Conservation (phyloP, 768 basidiomycete genomes). For the Harrya chromipes region DNA sequence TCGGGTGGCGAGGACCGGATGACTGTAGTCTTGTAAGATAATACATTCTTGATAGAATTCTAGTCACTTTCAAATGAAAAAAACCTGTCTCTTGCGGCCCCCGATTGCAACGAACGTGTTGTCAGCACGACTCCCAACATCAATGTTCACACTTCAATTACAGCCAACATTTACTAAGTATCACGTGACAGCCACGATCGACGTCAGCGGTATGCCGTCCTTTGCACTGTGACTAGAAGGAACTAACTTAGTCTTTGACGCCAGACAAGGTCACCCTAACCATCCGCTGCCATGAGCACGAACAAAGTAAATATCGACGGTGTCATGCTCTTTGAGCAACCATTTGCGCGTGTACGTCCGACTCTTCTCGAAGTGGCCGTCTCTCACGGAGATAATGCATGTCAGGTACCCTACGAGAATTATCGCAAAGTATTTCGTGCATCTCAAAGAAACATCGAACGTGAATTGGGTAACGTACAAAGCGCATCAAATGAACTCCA, state of each 20-base stretch:
- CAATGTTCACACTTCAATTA: neutral
- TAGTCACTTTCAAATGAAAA: conserved; percentile 4
- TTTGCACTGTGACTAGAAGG: no score
- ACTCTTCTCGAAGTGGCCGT: neutral
- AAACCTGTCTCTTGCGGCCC: conserved; percentile 5
- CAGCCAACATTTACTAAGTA: neutral
- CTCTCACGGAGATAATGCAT: conserved; percentile 10
- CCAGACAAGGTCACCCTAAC: conserved; percentile 7
- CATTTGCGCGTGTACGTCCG: conserved; percentile 63
- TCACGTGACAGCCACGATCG: conserved; percentile 28
- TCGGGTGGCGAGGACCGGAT: conserved; percentile 12
- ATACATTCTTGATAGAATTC: conserved; percentile 8
- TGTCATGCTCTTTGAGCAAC: conserved; percentile 79
- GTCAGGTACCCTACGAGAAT: conserved; percentile 85
- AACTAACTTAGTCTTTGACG: conserved; percentile 2
- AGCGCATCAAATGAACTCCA: conserved; percentile 57
- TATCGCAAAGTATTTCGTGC: conserved; percentile 85
- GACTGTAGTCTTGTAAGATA: conserved; percentile 3
- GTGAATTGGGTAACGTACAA: conserved; percentile 65
- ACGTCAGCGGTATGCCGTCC: conserved; percentile 5
- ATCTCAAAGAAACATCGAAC: conserved; percentile 78
- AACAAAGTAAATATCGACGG: conserved; percentile 68
- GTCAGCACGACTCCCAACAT: neutral
- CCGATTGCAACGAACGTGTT: conserved; percentile 15
- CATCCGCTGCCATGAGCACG: conserved; percentile 27